These are phyloP conservation scores for Coemansia sp. DNA, from an alignment of 371 early-diverging fungal genomes.

Conservation along the genomic window DNA sequence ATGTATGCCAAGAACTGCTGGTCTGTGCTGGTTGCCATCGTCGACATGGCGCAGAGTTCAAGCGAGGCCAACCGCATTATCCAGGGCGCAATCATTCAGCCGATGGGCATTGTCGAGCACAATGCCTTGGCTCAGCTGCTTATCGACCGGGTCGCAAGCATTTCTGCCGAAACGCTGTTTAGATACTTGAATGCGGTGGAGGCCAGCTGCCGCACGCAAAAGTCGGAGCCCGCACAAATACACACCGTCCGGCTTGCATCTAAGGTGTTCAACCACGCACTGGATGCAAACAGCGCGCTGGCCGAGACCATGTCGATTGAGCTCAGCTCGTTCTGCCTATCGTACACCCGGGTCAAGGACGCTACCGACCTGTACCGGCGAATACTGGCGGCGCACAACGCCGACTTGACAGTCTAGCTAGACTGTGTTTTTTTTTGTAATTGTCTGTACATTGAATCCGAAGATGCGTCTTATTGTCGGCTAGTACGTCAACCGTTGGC, in stretches of 20 bases:
- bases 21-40: constrained; percentile 9
- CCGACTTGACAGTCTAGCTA: not conserved
- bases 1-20: constrained; percentile 27
- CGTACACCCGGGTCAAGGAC: constrained; percentile 37
- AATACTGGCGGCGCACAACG: constrained; percentile 2
- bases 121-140: constrained; percentile 24
- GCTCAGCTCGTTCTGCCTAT: constrained; percentile 42
- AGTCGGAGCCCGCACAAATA: constrained; percentile 12
- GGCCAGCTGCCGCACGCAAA: constrained; percentile 34
- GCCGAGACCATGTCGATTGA: constrained; percentile 35
- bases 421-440: not conserved
- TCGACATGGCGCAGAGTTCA: not conserved
- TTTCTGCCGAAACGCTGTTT: constrained; percentile 28
- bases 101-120: constrained; percentile 36
- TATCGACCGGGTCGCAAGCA: constrained; percentile 5
- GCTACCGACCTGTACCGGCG: constrained; percentile 43
- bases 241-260: constrained; percentile 33
- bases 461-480: not conserved
- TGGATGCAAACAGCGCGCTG: constrained; percentile 15
- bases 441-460: not conserved
- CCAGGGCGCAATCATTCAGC: constrained; percentile 19
- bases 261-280: constrained; percentile 25
- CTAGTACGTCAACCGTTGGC: constrained; percentile 16
- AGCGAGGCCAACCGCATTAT: constrained; percentile 16
- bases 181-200: constrained; percentile 41